A percentile compares a stretch with the other conserved stretches of the same genome.
Conservation (phyloP, 768 basidiomycete genomes). For the Auricularia sp. region DNA sequence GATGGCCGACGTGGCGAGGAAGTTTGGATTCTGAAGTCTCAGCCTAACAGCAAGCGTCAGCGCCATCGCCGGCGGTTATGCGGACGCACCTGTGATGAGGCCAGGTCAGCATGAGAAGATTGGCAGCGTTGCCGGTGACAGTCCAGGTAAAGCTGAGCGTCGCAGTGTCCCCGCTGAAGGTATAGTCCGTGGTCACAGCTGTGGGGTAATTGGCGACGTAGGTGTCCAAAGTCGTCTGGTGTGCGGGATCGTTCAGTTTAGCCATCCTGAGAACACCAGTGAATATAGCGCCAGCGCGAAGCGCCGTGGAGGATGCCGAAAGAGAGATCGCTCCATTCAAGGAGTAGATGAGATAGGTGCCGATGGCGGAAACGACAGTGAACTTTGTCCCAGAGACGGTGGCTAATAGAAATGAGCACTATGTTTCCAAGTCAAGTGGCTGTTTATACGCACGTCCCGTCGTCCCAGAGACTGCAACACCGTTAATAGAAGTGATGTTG, state of each 20-base stretch:
- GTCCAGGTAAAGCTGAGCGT: slow-evolving; percentile 26
- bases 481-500: slow-evolving; percentile 22
- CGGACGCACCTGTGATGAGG: slow-evolving; percentile 23
- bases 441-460: not conserved
- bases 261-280: slow-evolving; percentile 24
- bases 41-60: not conserved
- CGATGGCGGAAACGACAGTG: slow-evolving; percentile 19
- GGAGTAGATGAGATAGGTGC: slow-evolving; percentile 27
- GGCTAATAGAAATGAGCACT: slow-evolving; percentile 8
- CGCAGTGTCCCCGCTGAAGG: slow-evolving; percentile 21
- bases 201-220: slow-evolving; percentile 25
- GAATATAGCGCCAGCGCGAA: slow-evolving; percentile 18
- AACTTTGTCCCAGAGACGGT: slow-evolving; percentile 22
- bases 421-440: not conserved
- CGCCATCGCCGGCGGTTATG: not conserved
- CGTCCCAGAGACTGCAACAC: slow-evolving; percentile 12
- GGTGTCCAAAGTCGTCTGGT: slow-evolving; percentile 21
- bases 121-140: slow-evolving; percentile 18
- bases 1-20: slow-evolving; percentile 16
- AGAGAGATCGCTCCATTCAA: slow-evolving; percentile 22
- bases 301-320: slow-evolving; percentile 17
- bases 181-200: slow-evolving; percentile 20
- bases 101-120: slow-evolving; percentile 27
- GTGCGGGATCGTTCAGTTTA: slow-evolving; percentile 9
- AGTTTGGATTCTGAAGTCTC: slow-evolving; percentile 14